Percentiles rank a stretch among this genome's conserved stretches.
phyloP scores from a whole-genome alignment of 2,329 filamentous ascomycete genomes.

The Penicillium digitatum region DNA sequence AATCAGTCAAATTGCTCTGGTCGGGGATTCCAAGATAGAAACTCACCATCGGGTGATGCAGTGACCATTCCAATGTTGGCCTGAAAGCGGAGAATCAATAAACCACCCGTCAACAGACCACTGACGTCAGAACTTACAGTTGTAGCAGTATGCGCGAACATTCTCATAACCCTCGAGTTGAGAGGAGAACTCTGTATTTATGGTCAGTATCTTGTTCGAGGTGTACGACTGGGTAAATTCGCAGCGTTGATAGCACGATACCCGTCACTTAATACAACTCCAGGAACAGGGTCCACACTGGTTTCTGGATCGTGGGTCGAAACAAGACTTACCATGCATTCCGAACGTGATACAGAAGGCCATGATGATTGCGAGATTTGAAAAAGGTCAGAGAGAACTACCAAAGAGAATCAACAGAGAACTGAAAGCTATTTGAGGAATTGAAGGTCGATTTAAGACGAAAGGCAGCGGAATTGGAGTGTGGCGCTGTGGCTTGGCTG shows the following conservation, averaged over 20 bases:
- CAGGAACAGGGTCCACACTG: conserved; percentile 10
- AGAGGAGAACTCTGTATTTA: conserved; percentile 41
- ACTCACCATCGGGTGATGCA: conserved; percentile 44
- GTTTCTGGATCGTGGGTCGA: conserved; percentile 2
- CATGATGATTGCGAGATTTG: conserved; percentile 25
- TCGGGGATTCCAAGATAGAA: not conserved
- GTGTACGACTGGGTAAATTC: conserved; percentile 5
- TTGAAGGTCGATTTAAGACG: conserved; percentile 10
- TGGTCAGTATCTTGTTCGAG: conserved; percentile 13
- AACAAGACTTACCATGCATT: conserved; percentile 35
- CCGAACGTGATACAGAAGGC: conserved; percentile 45
- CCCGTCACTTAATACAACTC: not conserved
- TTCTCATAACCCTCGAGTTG: conserved; percentile 46
- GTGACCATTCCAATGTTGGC: conserved; percentile 45
- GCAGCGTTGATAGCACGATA: not conserved
- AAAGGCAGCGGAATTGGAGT: conserved; percentile 32
- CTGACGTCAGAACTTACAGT: conserved; percentile 34
- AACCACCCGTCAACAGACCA: not conserved
- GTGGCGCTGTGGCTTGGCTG: conserved; percentile 37
- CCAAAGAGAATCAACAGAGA: not conserved
- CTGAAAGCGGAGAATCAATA: conserved; percentile 15
- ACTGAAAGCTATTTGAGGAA: conserved; percentile 4
- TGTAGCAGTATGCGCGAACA: conserved; percentile 46
- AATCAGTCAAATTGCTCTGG: not conserved
- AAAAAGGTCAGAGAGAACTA: not conserved